Percentiles rank a stretch among this genome's conserved stretches.
These are phyloP conservation scores for Mangifera indica DNA, from an alignment of 345 rosid genomes.

Conservation along the genomic window DNA sequence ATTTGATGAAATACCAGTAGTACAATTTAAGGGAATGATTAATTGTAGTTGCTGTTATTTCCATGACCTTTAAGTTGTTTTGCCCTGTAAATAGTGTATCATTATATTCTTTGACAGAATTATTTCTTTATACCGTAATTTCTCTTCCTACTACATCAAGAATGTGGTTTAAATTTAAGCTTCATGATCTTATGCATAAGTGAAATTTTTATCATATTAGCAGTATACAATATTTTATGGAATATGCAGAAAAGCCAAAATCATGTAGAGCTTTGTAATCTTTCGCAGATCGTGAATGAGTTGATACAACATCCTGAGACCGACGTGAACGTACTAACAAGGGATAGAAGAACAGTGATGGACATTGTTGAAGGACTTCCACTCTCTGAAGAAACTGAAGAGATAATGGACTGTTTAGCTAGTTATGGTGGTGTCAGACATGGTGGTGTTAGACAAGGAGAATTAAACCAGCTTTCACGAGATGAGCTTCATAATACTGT, in stretches of 20 bases:
- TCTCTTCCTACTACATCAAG: neutral
- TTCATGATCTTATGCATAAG: too few relatives aligned
- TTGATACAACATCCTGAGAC: conserved; percentile 64
- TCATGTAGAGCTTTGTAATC: neutral
- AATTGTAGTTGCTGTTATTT: neutral
- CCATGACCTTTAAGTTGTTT: neutral
- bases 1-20: neutral
- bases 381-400: conserved; percentile 62
- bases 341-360: conserved; percentile 74
- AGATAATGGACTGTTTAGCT: conserved; percentile 55
- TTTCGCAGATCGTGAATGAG: conserved; percentile 70
- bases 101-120: neutral
- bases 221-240: neutral
- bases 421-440: conserved; percentile 68
- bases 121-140: neutral
- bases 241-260: neutral
- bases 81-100: neutral
- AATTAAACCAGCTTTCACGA: conserved; percentile 62
- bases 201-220: neutral
- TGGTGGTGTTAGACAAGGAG: conserved; percentile 68
- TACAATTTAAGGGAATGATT: neutral
- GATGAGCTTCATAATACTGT: conserved; percentile 81
- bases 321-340: conserved; percentile 72
- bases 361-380: conserved; percentile 87
- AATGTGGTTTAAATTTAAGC: neutral